These are phyloP conservation scores for Acanthamoeba royreba DNA, from an alignment of 208 protist species.

Conservation along the genomic window DNA sequence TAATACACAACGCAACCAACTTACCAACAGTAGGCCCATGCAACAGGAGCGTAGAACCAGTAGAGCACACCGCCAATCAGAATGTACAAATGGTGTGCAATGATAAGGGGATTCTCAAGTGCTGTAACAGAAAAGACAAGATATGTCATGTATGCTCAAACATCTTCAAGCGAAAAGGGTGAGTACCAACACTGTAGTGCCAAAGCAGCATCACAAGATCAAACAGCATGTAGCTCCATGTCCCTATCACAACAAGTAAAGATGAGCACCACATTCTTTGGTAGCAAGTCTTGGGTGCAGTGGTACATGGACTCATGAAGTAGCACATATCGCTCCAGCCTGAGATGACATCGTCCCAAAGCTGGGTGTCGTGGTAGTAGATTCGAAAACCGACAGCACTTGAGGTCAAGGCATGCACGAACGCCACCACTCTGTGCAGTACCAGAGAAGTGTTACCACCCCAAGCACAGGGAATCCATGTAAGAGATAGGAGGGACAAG, in stretches of 20 bases:
- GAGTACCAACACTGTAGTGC: background rate
- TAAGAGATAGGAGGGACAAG: background rate
- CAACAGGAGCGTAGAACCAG: background rate
- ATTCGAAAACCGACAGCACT: background rate
- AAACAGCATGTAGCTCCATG: slow-evolving; percentile 19
- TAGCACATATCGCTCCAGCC: background rate
- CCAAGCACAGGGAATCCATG: background rate
- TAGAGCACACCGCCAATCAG: background rate
- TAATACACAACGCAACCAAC: background rate
- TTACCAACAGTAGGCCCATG: background rate
- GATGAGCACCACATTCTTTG: background rate
- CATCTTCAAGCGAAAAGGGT: background rate
- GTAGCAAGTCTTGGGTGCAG: background rate
- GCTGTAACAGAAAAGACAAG: background rate
- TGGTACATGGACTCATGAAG: background rate
- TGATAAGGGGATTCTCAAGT: background rate
- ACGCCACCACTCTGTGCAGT: background rate
- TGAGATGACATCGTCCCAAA: background rate
- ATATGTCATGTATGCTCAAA: too few relatives aligned
- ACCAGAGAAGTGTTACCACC: too few relatives aligned
- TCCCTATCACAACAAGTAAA: background rate
- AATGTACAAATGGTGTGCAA: background rate
- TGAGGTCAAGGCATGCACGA: background rate
- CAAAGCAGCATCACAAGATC: background rate
- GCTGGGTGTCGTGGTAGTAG: background rate